A percentile compares a stretch with the other conserved stretches of the same genome.
Evolutionary conservation across 495 filamentous ascomycete species (phyloP).

Genomic region (Penicillium lagena): DNA sequence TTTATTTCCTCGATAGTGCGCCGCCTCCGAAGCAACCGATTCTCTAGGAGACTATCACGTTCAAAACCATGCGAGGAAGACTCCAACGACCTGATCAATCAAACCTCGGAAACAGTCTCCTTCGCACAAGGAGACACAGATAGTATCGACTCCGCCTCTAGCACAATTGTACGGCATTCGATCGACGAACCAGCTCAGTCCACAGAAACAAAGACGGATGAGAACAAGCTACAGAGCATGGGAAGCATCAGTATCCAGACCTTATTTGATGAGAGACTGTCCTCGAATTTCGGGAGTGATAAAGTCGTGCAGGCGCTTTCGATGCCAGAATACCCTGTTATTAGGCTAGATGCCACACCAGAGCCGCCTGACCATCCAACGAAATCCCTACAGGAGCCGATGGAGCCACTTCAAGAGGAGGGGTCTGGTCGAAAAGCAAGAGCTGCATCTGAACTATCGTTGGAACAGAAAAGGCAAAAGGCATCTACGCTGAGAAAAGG

Average conservation of each 20-base stretch:
- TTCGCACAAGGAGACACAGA: conserved; percentile 6
- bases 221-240: conserved; percentile 1
- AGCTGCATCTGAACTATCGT: background rate
- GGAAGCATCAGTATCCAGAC: conserved; percentile 7
- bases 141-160: conserved; percentile 8
- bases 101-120: conserved; percentile 7
- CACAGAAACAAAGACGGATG: conserved; percentile 4
- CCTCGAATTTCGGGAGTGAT: background rate
- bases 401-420: conserved; percentile 2
- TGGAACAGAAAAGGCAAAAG: background rate
- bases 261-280: conserved; percentile 12
- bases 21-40: conserved; percentile 10
- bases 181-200: conserved; percentile 6
- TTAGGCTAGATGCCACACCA: conserved; percentile 12
- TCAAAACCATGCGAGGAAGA: conserved; percentile 14
- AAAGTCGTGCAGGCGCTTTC: conserved; percentile 4
- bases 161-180: conserved; percentile 9
- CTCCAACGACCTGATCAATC: conserved; percentile 18
- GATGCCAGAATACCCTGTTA: conserved; percentile 13
- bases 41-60: conserved; percentile 12
- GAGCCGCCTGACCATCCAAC: conserved; percentile 6
- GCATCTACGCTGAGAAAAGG: background rate
- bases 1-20: conserved; percentile 14
- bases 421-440: background rate
- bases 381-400: conserved; percentile 5